Evolutionary conservation across 148 eudicot species (phyloP).

Genomic region (Rhododendron ovatum): DNA sequence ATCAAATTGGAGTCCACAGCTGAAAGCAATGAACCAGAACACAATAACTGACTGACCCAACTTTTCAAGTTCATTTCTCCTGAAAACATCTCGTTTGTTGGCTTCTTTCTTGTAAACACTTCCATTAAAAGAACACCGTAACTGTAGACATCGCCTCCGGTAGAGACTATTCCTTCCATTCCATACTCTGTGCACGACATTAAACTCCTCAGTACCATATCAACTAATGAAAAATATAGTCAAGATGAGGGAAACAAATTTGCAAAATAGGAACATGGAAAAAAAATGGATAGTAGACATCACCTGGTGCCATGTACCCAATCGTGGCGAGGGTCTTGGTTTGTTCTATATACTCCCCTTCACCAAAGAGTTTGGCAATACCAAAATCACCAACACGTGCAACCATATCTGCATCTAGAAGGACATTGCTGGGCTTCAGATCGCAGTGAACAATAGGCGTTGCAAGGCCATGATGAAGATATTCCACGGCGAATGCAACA

Average conservation of each 20-base stretch:
- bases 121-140: constrained; percentile 8
- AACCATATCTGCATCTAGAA: constrained; percentile 26
- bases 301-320: constrained; percentile 16
- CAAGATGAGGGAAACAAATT: background rate
- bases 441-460: constrained; percentile 30
- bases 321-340: constrained; percentile 5
- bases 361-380: constrained; percentile 20
- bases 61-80: constrained; percentile 2
- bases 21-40: background rate
- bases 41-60: constrained; percentile 1
- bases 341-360: background rate
- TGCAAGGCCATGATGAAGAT: constrained; percentile 22
- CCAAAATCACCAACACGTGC: constrained; percentile 31
- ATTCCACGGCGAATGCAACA: constrained; percentile 22
- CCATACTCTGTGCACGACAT: constrained; percentile 4
- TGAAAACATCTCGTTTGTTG: constrained; percentile 10
- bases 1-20: constrained; percentile 7
- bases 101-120: constrained; percentile 5
- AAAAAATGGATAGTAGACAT: background rate
- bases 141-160: constrained; percentile 4
- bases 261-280: background rate
- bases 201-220: background rate
- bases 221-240: background rate
- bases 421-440: constrained; percentile 32
- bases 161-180: constrained; percentile 6